Evolutionary conservation across 176 grass and related monocot species (phyloP).

Genomic region (Oryza punctata): DNA sequence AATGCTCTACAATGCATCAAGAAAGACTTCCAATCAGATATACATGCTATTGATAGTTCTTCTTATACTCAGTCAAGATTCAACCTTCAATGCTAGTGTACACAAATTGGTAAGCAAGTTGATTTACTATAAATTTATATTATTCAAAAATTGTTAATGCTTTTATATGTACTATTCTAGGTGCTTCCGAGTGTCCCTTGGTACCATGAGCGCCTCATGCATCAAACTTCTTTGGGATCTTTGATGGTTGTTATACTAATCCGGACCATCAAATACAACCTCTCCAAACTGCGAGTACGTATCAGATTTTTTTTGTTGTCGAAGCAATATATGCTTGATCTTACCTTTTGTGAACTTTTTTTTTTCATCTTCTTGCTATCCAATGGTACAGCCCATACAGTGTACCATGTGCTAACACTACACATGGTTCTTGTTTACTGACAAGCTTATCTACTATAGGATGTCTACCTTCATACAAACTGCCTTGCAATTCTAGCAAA

Average conservation of each 20-base stretch:
- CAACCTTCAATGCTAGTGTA: conserved; percentile 95
- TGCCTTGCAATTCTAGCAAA: conserved; percentile 98
- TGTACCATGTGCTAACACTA: neutral
- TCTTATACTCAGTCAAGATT: conserved; percentile 99
- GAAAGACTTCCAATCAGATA: conserved; percentile 96
- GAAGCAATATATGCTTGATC: neutral
- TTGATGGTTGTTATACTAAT: conserved; percentile 97
- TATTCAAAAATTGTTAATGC: conserved; percentile 26
- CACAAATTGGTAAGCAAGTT: conserved; percentile 84
- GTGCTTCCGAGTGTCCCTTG: conserved; percentile 88
- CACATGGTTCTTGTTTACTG: conserved; percentile 20
- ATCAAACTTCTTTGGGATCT: conserved; percentile 89
- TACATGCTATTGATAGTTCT: conserved; percentile 98
- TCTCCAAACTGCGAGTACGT: conserved; percentile 93
- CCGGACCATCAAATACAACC: conserved; percentile 96
- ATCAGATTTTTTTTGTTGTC: conserved; percentile 32
- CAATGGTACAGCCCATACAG: neutral
- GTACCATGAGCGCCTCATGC: conserved; percentile 96
- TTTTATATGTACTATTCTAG: conserved; percentile 32
- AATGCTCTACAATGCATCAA: conserved; percentile 96
- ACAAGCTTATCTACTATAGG: conserved; percentile 58
- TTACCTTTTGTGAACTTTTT: neutral
- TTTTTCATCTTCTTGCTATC: conserved; percentile 6
- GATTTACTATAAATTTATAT: conserved; percentile 41
- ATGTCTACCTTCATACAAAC: conserved; percentile 98